Percentiles rank a stretch among this genome's conserved stretches.
Conservation (phyloP, 2,329 filamentous ascomycete genomes). For the Aspergillus intermedius region DNA sequence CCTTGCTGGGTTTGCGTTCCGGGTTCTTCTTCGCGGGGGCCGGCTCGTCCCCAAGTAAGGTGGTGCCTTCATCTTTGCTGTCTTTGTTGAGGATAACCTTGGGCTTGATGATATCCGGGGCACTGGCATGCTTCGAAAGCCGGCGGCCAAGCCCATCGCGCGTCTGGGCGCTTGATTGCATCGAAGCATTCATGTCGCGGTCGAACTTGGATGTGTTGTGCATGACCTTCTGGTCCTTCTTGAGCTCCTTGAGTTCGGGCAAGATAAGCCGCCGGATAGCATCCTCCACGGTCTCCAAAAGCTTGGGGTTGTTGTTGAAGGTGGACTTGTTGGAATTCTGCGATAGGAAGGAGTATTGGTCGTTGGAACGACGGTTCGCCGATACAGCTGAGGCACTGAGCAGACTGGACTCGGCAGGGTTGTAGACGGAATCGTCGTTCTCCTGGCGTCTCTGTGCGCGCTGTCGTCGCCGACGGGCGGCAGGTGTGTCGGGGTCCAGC, state of each 20-base stretch:
- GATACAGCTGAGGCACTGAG: slow-evolving; percentile 52
- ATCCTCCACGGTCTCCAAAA: slow-evolving; percentile 87
- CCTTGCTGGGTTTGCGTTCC: slow-evolving; percentile 48
- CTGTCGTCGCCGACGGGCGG: slow-evolving; percentile 41
- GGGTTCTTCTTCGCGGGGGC: slow-evolving; percentile 39
- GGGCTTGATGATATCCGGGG: slow-evolving; percentile 55
- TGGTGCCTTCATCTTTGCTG: slow-evolving; percentile 52
- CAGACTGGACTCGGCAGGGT: slow-evolving; percentile 56
- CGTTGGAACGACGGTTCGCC: slow-evolving; percentile 49
- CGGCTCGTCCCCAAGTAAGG: slow-evolving; percentile 49
- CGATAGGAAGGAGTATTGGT: slow-evolving; percentile 54
- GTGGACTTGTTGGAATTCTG: slow-evolving; percentile 51
- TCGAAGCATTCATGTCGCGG: slow-evolving; percentile 52
- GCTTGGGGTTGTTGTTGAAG: slow-evolving; percentile 84
- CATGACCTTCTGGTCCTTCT: slow-evolving; percentile 78
- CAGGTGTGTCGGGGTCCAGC: slow-evolving; percentile 39
- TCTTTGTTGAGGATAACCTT: slow-evolving; percentile 55
- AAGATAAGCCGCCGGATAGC: slow-evolving; percentile 84
- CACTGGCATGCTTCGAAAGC: slow-evolving; percentile 56
- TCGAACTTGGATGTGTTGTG: slow-evolving; percentile 65
- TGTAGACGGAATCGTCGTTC: slow-evolving; percentile 47
- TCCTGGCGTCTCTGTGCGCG: slow-evolving; percentile 40
- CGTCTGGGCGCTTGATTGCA: slow-evolving; percentile 51
- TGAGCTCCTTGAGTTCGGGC: slow-evolving; percentile 84
- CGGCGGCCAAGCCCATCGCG: slow-evolving; percentile 50